phyloP scores from a whole-genome alignment of 257 asterid genomes.

The Nicotiana benthamiana region DNA sequence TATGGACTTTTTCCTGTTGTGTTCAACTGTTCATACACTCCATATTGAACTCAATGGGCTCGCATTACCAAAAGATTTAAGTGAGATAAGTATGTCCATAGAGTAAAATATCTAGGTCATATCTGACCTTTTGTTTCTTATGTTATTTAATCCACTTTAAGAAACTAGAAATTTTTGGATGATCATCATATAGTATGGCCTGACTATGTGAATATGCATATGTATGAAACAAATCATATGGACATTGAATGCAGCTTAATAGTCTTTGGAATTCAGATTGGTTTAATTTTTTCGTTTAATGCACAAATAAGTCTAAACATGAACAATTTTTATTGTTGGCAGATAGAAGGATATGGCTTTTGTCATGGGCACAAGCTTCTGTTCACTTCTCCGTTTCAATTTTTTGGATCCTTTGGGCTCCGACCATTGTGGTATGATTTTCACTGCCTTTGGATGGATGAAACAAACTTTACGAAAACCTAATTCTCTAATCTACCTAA shows the following conservation, averaged over 20 bases:
- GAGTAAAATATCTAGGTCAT: neutral
- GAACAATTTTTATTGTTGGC: neutral
- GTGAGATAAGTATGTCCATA: neutral
- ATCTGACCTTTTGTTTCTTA: neutral
- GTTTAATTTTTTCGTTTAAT: too few species aligned
- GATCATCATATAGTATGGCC: neutral
- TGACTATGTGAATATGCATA: neutral
- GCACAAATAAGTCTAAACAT: neutral
- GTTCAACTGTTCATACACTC: neutral
- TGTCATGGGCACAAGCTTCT: slow-evolving; percentile 64
- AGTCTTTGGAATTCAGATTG: neutral
- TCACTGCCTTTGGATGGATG: neutral
- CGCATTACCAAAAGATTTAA: too few species aligned
- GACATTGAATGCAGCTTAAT: neutral
- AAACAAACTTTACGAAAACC: neutral
- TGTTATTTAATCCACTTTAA: too few species aligned
- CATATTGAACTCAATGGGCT: neutral
- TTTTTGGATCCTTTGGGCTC: slow-evolving; percentile 93
- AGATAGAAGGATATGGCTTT: slow-evolving; percentile 77
- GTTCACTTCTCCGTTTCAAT: slow-evolving; percentile 51
- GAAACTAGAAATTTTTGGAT: neutral
- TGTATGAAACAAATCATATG: neutral
- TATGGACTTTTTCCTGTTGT: neutral
- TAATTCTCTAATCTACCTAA: neutral
- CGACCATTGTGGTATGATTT: slow-evolving; percentile 52